Conservation (phyloP, 1,139 yeast genomes). For the Debaryomycetaceae sp. region DNA sequence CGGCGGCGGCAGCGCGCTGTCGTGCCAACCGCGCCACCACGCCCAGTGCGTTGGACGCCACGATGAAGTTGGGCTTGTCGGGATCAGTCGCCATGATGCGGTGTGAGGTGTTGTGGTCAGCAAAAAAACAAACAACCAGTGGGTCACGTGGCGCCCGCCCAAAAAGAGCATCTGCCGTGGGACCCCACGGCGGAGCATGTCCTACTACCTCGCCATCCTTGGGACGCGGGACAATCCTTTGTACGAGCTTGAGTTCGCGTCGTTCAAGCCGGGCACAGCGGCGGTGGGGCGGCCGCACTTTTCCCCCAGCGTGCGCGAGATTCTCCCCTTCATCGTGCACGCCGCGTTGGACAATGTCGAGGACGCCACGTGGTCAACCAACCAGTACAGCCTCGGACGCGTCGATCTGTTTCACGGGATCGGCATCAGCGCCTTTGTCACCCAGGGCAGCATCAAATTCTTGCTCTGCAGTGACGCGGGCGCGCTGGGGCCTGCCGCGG, state of each 20-base stretch:
- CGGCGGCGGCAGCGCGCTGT: neutral
- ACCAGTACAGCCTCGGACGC: conserved; percentile 62
- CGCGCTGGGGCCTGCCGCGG: conserved; percentile 11
- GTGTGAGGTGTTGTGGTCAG: too few species aligned
- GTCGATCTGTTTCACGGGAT: conserved; percentile 86
- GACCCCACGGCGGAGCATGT: conserved; percentile 26
- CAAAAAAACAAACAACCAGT: conserved; percentile 1
- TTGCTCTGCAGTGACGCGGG: conserved; percentile 66
- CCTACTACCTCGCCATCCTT: conserved; percentile 82
- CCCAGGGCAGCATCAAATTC: conserved; percentile 84
- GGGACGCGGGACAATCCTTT: conserved; percentile 86
- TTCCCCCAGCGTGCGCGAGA: conserved; percentile 66
- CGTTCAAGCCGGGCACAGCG: conserved; percentile 40
- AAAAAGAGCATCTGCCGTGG: too few species aligned
- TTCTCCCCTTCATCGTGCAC: conserved; percentile 84
- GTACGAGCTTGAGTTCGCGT: conserved; percentile 83
- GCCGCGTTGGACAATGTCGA: conserved; percentile 86
- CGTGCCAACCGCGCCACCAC: conserved; percentile 2
- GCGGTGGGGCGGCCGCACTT: conserved; percentile 53
- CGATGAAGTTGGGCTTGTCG: conserved; percentile 37
- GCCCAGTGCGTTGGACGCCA: conserved; percentile 31
- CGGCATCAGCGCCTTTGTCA: conserved; percentile 73
- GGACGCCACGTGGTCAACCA: conserved; percentile 78
- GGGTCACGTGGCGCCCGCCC: neutral
- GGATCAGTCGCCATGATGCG: conserved; percentile 16